Conservation (phyloP, 2,329 filamentous ascomycete genomes). For the Colletotrichum incanum region DNA sequence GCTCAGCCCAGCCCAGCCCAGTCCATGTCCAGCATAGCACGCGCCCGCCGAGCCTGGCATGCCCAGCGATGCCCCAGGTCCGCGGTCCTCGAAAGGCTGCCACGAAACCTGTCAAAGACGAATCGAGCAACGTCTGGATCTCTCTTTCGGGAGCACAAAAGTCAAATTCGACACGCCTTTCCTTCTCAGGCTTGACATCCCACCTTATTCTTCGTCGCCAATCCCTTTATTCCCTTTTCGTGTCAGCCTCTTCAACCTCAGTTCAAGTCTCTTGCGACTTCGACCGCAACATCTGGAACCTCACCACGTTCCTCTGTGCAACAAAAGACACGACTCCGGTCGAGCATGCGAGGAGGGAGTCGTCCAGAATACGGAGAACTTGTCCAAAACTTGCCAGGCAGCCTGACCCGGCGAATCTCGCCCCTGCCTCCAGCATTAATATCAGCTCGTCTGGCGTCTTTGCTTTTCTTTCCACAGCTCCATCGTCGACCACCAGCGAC, state of each 20-base stretch:
- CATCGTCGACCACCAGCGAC: neutral
- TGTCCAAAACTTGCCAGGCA: neutral
- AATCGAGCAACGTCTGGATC: constrained; percentile 42
- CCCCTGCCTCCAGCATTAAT: neutral
- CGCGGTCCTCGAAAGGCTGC: constrained; percentile 31
- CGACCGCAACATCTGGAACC: neutral
- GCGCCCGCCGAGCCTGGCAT: constrained; percentile 27
- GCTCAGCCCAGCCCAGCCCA: constrained; percentile 25
- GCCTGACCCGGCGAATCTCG: neutral
- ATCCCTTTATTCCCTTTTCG: constrained; percentile 9
- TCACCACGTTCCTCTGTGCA: neutral
- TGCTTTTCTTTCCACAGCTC: constrained; percentile 1
- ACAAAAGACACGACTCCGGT: neutral
- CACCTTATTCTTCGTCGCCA: constrained; percentile 24
- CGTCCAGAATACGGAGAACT: constrained; percentile 1
- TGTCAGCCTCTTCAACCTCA: constrained; percentile 41
- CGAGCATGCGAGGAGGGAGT: neutral
- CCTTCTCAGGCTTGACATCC: constrained; percentile 41
- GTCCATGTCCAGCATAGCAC: constrained; percentile 27
- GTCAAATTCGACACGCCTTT: constrained; percentile 41
- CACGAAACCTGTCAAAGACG: constrained; percentile 40
- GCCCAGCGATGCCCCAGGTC: constrained; percentile 30
- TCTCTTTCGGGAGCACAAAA: constrained; percentile 40
- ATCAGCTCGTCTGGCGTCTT: neutral
- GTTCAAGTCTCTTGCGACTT: constrained; percentile 4